phyloP scores from a whole-genome alignment of 75 land plant genomes.

The Azolla pinnata region DNA sequence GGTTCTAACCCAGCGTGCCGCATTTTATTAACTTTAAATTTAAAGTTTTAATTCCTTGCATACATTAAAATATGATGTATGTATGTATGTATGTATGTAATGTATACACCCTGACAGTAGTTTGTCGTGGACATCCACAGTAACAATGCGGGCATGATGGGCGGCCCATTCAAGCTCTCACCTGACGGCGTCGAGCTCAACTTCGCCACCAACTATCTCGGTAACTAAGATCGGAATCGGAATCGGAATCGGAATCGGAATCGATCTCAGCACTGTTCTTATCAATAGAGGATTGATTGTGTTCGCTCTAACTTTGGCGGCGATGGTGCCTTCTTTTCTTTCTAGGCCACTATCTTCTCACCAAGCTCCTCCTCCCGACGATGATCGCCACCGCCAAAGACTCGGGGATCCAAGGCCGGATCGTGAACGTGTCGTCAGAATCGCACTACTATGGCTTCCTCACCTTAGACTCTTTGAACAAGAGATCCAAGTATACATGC shows the following conservation, averaged over 20 bases:
- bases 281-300: too few species aligned
- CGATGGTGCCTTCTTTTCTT: background rate
- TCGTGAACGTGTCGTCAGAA: constrained; percentile 36
- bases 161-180: background rate
- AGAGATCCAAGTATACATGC: too few species aligned
- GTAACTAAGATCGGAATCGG: too few species aligned
- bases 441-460: constrained; percentile 21
- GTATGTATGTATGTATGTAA: too few species aligned
- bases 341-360: constrained; percentile 35
- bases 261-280: too few species aligned
- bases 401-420: constrained; percentile 33
- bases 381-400: constrained; percentile 29
- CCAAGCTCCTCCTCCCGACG: constrained; percentile 33
- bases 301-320: too few species aligned
- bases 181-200: constrained; percentile 13
- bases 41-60: background rate
- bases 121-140: background rate
- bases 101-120: too few species aligned
- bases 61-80: too few species aligned
- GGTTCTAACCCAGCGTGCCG: too few species aligned
- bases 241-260: too few species aligned
- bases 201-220: constrained; percentile 20
- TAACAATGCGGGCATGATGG: constrained; percentile 14
- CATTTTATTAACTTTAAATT: background rate
- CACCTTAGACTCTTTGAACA: too few species aligned